These are phyloP conservation scores for Citrullus mucosospermus DNA, from an alignment of 306 rosid genomes.

Conservation along the genomic window DNA sequence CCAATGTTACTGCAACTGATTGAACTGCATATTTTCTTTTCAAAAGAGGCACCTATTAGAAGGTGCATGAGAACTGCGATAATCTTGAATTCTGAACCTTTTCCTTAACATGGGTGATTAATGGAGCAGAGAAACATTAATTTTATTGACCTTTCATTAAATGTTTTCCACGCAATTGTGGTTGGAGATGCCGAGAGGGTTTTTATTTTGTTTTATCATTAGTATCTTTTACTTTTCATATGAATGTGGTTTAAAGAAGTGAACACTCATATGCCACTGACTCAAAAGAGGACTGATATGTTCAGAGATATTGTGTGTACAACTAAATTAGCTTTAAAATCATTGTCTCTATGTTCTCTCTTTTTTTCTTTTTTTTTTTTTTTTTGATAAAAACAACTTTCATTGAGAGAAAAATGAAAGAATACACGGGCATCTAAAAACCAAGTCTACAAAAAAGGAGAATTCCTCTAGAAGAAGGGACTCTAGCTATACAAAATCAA, in stretches of 20 bases:
- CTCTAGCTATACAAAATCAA: no score
- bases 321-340: not conserved
- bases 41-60: not conserved
- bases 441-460: no score
- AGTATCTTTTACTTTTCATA: not conserved
- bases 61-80: not conserved
- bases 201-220: not conserved
- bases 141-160: not conserved
- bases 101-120: not conserved
- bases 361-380: no score
- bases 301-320: not conserved
- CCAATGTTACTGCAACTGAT: not conserved
- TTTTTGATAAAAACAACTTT: no score
- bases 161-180: not conserved
- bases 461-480: no score
- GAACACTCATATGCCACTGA: not conserved
- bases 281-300: not conserved
- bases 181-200: not conserved
- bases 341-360: not conserved
- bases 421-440: no score
- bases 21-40: not conserved
- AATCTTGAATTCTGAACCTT: not conserved
- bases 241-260: not conserved
- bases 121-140: not conserved
- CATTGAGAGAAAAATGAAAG: no score